Conservation (phyloP, 2,329 filamentous ascomycete genomes). For the Ophiostoma sp. region DNA sequence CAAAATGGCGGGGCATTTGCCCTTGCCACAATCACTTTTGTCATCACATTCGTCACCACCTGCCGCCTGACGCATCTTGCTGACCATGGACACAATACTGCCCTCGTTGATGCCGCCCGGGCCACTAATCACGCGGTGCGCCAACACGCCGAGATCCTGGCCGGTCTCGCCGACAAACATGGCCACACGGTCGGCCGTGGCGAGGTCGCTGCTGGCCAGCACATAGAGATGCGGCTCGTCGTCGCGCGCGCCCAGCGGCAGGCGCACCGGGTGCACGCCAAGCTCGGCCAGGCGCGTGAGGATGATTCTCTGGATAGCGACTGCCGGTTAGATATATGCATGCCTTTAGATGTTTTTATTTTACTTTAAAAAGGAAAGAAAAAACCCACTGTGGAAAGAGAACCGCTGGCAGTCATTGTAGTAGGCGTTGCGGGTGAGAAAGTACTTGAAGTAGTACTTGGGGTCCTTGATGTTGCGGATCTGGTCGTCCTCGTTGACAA, state of each 20-base stretch:
- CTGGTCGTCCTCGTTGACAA: conserved; percentile 66
- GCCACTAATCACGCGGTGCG: conserved; percentile 61
- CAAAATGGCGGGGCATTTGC: conserved; percentile 50
- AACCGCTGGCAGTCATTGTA: conserved; percentile 72
- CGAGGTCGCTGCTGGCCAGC: conserved; percentile 52
- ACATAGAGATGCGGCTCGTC: conserved; percentile 62
- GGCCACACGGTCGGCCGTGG: conserved; percentile 57
- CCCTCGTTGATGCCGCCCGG: conserved; percentile 63
- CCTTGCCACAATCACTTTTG: conserved; percentile 7
- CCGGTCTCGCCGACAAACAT: conserved; percentile 66
- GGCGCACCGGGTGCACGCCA: conserved; percentile 53
- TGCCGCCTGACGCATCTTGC: background rate
- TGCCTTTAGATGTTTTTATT: no score
- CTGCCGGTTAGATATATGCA: conserved; percentile 37
- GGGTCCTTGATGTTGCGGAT: conserved; percentile 65
- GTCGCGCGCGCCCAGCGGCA: conserved; percentile 51
- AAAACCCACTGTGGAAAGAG: conserved; percentile 59
- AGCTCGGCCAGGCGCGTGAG: conserved; percentile 55
- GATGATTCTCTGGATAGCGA: conserved; percentile 57
- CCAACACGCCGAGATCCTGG: conserved; percentile 70
- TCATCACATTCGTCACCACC: background rate
- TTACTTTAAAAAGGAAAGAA: conserved; percentile 27
- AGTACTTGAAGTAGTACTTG: conserved; percentile 67
- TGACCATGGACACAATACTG: conserved; percentile 61
- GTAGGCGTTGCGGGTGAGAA: conserved; percentile 65